These are phyloP conservation scores for Pascua sp. DNA, from an alignment of 1,284 basidiomycete genomes.

Conservation along the genomic window DNA sequence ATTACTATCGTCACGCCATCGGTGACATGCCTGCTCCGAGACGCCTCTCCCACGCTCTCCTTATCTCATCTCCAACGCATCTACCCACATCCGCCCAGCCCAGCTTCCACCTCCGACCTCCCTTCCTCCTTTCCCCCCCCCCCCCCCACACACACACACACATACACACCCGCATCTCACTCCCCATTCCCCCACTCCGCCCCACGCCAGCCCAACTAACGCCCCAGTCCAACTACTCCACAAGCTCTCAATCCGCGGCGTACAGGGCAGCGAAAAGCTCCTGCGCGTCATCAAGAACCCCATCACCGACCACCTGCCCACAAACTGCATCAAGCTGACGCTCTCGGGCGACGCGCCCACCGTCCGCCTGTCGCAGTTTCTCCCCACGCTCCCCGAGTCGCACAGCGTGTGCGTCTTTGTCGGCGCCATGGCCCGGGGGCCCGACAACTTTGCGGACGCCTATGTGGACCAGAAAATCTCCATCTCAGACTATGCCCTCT, in stretches of 20 bases:
- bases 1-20: too few relatives aligned
- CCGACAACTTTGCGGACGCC: conserved; percentile 91
- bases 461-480: conserved; percentile 97
- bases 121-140: neutral
- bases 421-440: conserved; percentile 93
- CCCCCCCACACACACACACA: too few relatives aligned
- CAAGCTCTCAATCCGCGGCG: conserved; percentile 89
- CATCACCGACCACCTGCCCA: conserved; percentile 89
- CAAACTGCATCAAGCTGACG: conserved; percentile 92
- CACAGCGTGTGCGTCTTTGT: conserved; percentile 93
- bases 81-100: too few relatives aligned
- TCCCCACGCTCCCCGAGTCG: conserved; percentile 75
- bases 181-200: neutral
- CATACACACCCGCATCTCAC: too few relatives aligned
- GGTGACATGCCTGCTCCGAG: neutral
- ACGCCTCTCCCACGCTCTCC: neutral
- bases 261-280: conserved; percentile 94
- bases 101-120: too few relatives aligned
- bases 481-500: conserved; percentile 90
- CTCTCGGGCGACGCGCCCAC: conserved; percentile 88
- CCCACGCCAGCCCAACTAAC: neutral
- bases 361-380: conserved; percentile 74
- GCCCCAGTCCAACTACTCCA: conserved; percentile 88
- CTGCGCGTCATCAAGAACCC: conserved; percentile 99
- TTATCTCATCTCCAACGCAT: neutral